These are phyloP conservation scores for Macadamia integrifolia DNA, from an alignment of 164 flowering plant genomes.

Conservation along the genomic window DNA sequence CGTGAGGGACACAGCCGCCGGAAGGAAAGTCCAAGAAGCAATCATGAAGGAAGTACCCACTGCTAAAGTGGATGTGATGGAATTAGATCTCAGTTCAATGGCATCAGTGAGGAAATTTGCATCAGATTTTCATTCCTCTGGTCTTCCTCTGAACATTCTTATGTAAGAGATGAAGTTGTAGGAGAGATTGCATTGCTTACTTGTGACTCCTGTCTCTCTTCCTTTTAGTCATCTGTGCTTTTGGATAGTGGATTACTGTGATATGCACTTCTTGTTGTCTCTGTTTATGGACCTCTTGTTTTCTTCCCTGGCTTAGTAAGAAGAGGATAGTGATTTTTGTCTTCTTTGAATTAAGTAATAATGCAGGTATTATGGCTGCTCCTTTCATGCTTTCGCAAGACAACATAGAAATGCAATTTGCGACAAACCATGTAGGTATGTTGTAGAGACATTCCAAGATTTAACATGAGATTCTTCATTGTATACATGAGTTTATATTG, in stretches of 20 bases:
- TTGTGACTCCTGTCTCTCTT: neutral
- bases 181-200: neutral
- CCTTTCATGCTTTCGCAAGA: constrained; percentile 64
- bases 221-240: neutral
- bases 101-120: constrained; percentile 36
- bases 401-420: constrained; percentile 65
- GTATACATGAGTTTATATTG: neutral
- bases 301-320: neutral
- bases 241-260: too few relatives aligned
- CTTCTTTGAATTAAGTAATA: constrained; percentile 40
- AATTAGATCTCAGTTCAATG: constrained; percentile 19
- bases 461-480: neutral
- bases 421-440: constrained; percentile 68
- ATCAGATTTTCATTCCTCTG: constrained; percentile 39
- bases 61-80: constrained; percentile 71
- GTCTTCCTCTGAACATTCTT: constrained; percentile 57
- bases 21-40: constrained; percentile 42
- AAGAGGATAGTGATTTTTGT: constrained; percentile 1
- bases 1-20: constrained; percentile 46
- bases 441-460: neutral
- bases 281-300: neutral
- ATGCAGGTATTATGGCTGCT: constrained; percentile 65
- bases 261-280: neutral
- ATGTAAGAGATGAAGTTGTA: constrained; percentile 40
- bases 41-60: constrained; percentile 50